Conservation (phyloP, 1,139 yeast species). For the Geotrichum restrictum region DNA sequence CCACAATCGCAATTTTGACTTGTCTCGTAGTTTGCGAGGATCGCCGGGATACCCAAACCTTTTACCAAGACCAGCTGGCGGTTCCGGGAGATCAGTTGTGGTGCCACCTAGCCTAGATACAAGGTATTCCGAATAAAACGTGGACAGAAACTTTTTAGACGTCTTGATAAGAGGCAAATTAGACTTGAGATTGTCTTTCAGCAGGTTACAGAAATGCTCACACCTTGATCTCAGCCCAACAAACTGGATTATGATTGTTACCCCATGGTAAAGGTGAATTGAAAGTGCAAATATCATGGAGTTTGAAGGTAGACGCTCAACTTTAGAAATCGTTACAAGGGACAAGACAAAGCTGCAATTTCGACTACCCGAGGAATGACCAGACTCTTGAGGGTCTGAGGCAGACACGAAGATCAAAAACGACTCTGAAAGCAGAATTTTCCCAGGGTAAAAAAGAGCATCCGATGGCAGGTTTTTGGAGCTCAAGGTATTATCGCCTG, state of each 20-base stretch:
- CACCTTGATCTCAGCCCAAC: constrained; percentile 76
- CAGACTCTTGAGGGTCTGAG: constrained; percentile 46
- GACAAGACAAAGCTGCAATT: constrained; percentile 70
- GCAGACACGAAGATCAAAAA: constrained; percentile 71
- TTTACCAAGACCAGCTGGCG: constrained; percentile 82
- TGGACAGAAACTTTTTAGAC: constrained; percentile 56
- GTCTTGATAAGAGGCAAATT: constrained; percentile 61
- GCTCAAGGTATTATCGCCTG: constrained; percentile 33
- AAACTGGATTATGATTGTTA: constrained; percentile 63
- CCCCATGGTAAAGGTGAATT: constrained; percentile 64
- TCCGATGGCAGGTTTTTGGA: constrained; percentile 26
- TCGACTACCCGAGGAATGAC: constrained; percentile 32
- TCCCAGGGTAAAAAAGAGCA: constrained; percentile 49
- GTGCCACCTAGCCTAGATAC: constrained; percentile 39
- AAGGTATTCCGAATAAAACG: constrained; percentile 83
- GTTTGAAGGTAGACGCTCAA: constrained; percentile 75
- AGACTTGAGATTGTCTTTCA: constrained; percentile 59
- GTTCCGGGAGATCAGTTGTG: constrained; percentile 39
- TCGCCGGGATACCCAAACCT: constrained; percentile 86
- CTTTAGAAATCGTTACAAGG: constrained; percentile 73
- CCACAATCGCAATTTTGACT: constrained; percentile 88
- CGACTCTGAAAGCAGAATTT: constrained; percentile 64
- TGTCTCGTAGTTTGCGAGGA: constrained; percentile 69
- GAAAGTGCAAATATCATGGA: constrained; percentile 76
- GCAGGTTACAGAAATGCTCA: constrained; percentile 69